Evolutionary conservation across 768 basidiomycete species (phyloP).

Genomic region (Boletellus emodensis): DNA sequence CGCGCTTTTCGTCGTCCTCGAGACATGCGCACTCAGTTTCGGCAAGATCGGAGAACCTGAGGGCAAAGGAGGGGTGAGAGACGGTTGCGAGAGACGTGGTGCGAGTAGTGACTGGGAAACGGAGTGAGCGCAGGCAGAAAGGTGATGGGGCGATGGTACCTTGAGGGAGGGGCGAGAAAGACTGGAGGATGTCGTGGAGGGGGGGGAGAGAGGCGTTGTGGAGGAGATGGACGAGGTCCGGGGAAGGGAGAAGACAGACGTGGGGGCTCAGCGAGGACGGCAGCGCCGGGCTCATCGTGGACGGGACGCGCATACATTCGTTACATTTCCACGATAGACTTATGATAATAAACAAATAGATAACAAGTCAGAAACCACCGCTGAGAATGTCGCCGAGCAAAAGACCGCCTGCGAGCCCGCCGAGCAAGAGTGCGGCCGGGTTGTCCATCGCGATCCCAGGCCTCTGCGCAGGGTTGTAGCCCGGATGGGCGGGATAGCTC

Average conservation of each 20-base stretch:
- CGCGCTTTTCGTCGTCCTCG: constrained; percentile 77
- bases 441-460: constrained; percentile 1
- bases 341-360: constrained; percentile 6
- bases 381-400: constrained; percentile 44
- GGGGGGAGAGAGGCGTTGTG: constrained; percentile 58
- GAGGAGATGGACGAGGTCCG: constrained; percentile 64
- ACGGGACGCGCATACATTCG: not conserved
- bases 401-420: constrained; percentile 48
- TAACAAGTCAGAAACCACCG: constrained; percentile 34
- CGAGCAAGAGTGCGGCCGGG: constrained; percentile 28
- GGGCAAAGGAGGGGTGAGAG: constrained; percentile 64
- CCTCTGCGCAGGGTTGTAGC: not conserved
- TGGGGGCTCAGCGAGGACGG: constrained; percentile 81
- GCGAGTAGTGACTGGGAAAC: constrained; percentile 65
- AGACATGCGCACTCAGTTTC: constrained; percentile 71
- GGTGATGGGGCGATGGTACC: constrained; percentile 39
- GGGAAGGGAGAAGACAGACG: constrained; percentile 67
- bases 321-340: constrained; percentile 4
- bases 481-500: constrained; percentile 5
- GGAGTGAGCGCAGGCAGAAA: constrained; percentile 3
- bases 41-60: constrained; percentile 73
- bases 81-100: constrained; percentile 70
- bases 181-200: constrained; percentile 71
- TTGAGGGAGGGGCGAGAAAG: constrained; percentile 80
- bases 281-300: constrained; percentile 47